These are phyloP conservation scores for Eimeria maxima DNA, from an alignment of 169 alveolate genomes.

Conservation along the genomic window DNA sequence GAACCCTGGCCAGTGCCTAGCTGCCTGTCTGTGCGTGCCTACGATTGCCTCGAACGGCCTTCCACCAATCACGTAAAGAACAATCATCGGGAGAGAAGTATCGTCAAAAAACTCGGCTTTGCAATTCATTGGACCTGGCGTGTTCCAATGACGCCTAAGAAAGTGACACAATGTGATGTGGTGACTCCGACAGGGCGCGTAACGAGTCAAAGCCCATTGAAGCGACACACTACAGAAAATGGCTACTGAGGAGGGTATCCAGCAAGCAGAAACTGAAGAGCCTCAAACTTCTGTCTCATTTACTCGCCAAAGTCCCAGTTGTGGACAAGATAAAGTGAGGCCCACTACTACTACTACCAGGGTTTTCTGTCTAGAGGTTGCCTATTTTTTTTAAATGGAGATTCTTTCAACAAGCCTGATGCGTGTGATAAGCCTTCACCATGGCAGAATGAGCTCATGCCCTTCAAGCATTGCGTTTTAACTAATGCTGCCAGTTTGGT, in stretches of 20 bases:
- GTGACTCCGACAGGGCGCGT: background rate
- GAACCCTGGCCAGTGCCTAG: background rate
- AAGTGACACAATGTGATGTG: background rate
- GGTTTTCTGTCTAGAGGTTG: no score
- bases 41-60: background rate
- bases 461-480: background rate
- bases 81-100: no score
- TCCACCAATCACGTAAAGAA: background rate
- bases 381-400: background rate
- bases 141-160: background rate
- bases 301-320: background rate
- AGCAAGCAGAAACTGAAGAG: constrained; percentile 10
- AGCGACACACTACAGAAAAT: background rate
- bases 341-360: background rate
- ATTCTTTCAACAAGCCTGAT: background rate
- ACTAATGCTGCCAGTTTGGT: constrained; percentile 22
- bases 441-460: background rate
- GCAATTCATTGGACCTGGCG: background rate
- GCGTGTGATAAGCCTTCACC: background rate
- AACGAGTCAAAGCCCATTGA: background rate
- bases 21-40: background rate
- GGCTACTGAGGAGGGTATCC: constrained; percentile 28
- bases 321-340: constrained; percentile 41
- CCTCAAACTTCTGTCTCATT: background rate
- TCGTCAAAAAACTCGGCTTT: background rate